Percentiles rank a stretch among this genome's conserved stretches.
phyloP scores from a whole-genome alignment of 805 yeast genomes.

The Blastobotrys robertii region DNA sequence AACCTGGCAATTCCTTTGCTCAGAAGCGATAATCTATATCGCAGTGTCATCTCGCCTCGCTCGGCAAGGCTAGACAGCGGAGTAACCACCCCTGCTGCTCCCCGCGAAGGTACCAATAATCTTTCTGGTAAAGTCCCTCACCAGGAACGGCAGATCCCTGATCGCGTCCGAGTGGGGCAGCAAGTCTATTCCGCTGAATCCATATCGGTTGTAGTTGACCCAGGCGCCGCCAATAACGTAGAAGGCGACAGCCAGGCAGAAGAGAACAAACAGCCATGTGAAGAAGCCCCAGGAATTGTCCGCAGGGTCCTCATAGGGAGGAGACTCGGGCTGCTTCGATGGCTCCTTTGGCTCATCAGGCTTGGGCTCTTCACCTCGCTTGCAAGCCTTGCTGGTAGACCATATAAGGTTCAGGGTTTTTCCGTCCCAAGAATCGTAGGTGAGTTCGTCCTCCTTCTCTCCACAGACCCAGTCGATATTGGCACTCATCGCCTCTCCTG shows the following conservation, averaged over 20 bases:
- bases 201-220: slow-evolving; percentile 64
- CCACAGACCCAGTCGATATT: slow-evolving; percentile 25
- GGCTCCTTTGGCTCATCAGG: slow-evolving; percentile 21
- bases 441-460: slow-evolving; percentile 4
- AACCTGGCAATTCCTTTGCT: too few relatives aligned
- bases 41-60: not conserved
- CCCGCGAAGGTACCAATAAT: slow-evolving; percentile 59
- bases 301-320: slow-evolving; percentile 15
- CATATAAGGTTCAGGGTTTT: slow-evolving; percentile 12
- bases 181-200: slow-evolving; percentile 49
- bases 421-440: slow-evolving; percentile 15
- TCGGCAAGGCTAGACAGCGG: slow-evolving; percentile 55
- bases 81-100: slow-evolving; percentile 71
- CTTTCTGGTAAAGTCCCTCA: slow-evolving; percentile 63
- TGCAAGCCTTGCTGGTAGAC: slow-evolving; percentile 18
- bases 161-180: slow-evolving; percentile 35
- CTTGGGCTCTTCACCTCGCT: slow-evolving; percentile 16
- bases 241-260: slow-evolving; percentile 58
- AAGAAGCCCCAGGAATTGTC: slow-evolving; percentile 65
- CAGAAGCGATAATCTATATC: not conserved
- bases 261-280: slow-evolving; percentile 70
- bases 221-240: slow-evolving; percentile 69
- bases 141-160: slow-evolving; percentile 63
- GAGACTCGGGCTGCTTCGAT: slow-evolving; percentile 14
- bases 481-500: slow-evolving; percentile 36